phyloP scores from a whole-genome alignment of 352 stramenopile genomes.

The Phytophthora idaei region DNA sequence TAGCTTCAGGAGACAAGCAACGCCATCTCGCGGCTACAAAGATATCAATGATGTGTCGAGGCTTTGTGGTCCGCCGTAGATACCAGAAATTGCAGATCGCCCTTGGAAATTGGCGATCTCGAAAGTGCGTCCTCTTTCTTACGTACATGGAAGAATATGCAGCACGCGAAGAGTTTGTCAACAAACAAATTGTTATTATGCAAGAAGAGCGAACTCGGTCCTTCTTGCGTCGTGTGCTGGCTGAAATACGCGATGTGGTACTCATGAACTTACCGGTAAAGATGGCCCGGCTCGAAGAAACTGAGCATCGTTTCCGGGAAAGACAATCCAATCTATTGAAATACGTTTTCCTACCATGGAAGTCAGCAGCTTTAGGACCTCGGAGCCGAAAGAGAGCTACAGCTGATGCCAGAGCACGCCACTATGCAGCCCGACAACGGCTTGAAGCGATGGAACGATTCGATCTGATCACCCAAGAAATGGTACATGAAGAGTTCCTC shows the following conservation, averaged over 20 bases:
- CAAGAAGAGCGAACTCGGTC: constrained; percentile 41
- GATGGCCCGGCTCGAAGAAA: constrained; percentile 57
- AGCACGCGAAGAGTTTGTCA: constrained; percentile 66
- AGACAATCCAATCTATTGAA: constrained; percentile 50
- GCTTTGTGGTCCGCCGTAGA: constrained; percentile 58
- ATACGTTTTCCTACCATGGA: constrained; percentile 59
- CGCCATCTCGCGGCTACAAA: constrained; percentile 71
- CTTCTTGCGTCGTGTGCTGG: constrained; percentile 55
- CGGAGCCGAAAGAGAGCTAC: constrained; percentile 63
- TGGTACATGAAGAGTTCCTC: constrained; percentile 81
- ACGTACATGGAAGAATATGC: constrained; percentile 69
- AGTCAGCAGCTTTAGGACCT: constrained; percentile 52
- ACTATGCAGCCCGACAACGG: constrained; percentile 51
- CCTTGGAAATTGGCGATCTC: constrained; percentile 58
- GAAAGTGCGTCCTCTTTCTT: constrained; percentile 47
- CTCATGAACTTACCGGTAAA: constrained; percentile 72
- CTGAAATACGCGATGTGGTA: constrained; percentile 71
- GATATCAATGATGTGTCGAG: constrained; percentile 58
- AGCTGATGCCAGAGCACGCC: constrained; percentile 46
- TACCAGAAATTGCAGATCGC: constrained; percentile 48
- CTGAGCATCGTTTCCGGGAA: constrained; percentile 48
- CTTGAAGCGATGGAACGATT: constrained; percentile 71
- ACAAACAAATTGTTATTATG: constrained; percentile 54
- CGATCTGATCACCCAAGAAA: constrained; percentile 72
- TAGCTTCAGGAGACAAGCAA: constrained; percentile 75